Percentiles rank a stretch among this genome's conserved stretches.
Conservation (phyloP, 2,329 filamentous ascomycete species). For the Amylocarpus encephaloides region DNA sequence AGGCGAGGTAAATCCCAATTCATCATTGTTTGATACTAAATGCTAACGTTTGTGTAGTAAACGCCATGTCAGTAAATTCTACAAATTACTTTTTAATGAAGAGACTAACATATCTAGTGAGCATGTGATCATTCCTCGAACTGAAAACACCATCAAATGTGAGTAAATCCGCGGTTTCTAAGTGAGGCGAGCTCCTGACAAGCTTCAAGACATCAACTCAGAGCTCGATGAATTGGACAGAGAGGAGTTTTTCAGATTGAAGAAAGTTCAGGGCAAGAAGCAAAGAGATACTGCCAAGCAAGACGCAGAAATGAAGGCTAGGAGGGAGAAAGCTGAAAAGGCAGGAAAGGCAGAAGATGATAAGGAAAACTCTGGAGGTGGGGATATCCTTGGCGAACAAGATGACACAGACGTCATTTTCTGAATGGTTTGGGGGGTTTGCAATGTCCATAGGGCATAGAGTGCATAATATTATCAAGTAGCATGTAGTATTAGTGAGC, state of each 20-base stretch:
- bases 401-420: conserved; percentile 87
- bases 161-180: conserved; percentile 28
- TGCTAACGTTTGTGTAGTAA: conserved; percentile 50
- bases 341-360: conserved; percentile 49
- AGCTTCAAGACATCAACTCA: conserved; percentile 75
- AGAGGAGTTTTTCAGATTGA: conserved; percentile 96
- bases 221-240: conserved; percentile 95
- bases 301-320: conserved; percentile 70
- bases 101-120: conserved; percentile 46
- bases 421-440: conserved; percentile 34
- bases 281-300: conserved; percentile 66
- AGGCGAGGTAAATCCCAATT: conserved; percentile 60
- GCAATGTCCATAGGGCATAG: conserved; percentile 2
- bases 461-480: conserved; percentile 13
- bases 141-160: conserved; percentile 99
- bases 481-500: conserved; percentile 27
- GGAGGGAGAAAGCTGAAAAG: conserved; percentile 50
- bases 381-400: conserved; percentile 66
- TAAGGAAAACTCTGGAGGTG: conserved; percentile 40
- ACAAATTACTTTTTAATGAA: neutral
- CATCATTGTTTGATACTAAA: conserved; percentile 15
- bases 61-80: conserved; percentile 70
- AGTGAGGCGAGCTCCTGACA: conserved; percentile 10
- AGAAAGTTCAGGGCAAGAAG: conserved; percentile 88
- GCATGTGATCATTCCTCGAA: conserved; percentile 94